Conservation (phyloP, 1,284 basidiomycete species). For the Laetiporus sulphureus region DNA sequence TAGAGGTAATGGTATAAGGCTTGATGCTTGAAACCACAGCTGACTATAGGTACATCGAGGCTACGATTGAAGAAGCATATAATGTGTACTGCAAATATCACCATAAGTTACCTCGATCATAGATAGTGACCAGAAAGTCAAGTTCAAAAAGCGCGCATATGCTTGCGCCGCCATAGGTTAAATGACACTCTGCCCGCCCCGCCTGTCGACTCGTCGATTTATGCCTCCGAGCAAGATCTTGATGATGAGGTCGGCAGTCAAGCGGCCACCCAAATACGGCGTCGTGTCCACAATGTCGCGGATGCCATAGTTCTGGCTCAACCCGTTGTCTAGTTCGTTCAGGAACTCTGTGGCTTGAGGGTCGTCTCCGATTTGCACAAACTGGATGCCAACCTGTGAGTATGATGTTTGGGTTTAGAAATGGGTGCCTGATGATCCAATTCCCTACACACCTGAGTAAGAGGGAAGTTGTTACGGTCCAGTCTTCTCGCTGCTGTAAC, state of each 20-base stretch:
- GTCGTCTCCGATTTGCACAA: constrained; percentile 52
- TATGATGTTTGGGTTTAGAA: background rate
- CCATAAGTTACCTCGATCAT: no score
- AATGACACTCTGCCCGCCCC: constrained; percentile 26
- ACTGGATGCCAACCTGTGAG: constrained; percentile 49
- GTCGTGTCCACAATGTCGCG: constrained; percentile 56
- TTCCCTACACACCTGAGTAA: constrained; percentile 38
- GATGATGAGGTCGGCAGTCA: constrained; percentile 37
- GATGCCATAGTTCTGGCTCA: constrained; percentile 27
- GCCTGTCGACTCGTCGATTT: constrained; percentile 44
- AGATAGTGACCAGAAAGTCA: no score
- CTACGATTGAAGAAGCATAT: no score
- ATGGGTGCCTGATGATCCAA: background rate
- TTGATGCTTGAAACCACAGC: no score
- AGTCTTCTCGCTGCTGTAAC: constrained; percentile 41
- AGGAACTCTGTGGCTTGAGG: constrained; percentile 38
- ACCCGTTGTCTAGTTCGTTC: constrained; percentile 40
- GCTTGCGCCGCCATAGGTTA: no score
- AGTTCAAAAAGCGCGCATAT: no score
- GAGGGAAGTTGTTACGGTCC: constrained; percentile 39
- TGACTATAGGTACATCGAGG: no score
- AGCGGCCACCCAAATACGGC: constrained; percentile 33
- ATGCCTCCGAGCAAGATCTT: constrained; percentile 56
- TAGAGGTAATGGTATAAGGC: constrained; percentile 12
- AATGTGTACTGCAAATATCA: no score